Evolutionary conservation across 495 filamentous ascomycete genomes (phyloP), one percentile per base, ranked within the genome.

Genomic region (Cercophora samala): DNA sequence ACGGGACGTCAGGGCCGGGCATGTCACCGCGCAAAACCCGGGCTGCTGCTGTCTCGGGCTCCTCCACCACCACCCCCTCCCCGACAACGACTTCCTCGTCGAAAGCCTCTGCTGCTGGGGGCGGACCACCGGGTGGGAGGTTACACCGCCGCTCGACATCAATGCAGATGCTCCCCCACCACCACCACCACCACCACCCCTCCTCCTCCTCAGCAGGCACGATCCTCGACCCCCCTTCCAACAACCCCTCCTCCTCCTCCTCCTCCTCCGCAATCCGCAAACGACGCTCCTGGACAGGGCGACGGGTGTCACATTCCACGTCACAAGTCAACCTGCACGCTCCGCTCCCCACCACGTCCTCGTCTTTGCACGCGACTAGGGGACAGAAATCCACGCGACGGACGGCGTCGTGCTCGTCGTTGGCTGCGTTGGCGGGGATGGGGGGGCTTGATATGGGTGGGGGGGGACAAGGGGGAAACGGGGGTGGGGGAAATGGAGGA

Each of bases 401-500:
- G 24, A 25, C 56, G 0, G 19, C 53, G 25, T 37, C 25, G 26
- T 25, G 60, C n/a, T 42, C 52, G 5, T 24, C 42, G 17, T 15
- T 54, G 1, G 26, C 62, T 0, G 60, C 42, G 5, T 62, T 19
- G 67, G 66, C 55, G 61, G 67, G 68, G 73, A 42, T 62, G 72
- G 18, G 67, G 68, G n/a, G 66, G 66, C n/a, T n/a, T n/a, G n/a
- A n/a, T n/a, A 3, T 32, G 80, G 81, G 23, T 8, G 29, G 29
- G 79, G 75, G 15, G 85, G 90, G 52, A n/a, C n/a, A n/a, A n/a
- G n/a, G n/a, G n/a, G n/a, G n/a, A n/a, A n/a, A n/a, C n/a, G n/a
- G n/a, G 88, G 87, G 2, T 98, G 29, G 26, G 6, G 18, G 2
- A 19, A 67, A 66, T 56, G 66, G 66, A 69, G 74, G 37, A 62